These are phyloP conservation scores for Penicillium mononematosum DNA, from an alignment of 495 filamentous ascomycete genomes.

Conservation along the genomic window DNA sequence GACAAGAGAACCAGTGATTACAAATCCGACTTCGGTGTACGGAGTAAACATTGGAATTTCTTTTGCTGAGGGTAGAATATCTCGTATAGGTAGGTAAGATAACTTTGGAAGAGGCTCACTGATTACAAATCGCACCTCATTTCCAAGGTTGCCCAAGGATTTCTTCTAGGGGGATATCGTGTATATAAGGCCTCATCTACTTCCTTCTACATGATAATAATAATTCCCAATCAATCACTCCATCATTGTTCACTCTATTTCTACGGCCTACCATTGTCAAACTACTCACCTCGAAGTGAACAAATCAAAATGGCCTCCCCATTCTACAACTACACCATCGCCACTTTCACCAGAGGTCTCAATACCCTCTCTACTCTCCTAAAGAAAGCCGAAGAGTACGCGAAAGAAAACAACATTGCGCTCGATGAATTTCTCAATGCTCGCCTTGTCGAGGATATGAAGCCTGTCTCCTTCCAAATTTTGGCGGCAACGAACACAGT, in stretches of 20 bases:
- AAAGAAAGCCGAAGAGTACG: conserved; percentile 22
- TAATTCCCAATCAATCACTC: not conserved
- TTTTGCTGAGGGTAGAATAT: too few species aligned
- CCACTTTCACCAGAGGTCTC: conserved; percentile 22
- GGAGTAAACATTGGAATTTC: too few species aligned
- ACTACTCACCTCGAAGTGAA: not conserved
- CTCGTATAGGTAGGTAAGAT: too few species aligned
- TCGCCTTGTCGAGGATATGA: conserved; percentile 12
- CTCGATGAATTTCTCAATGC: conserved; percentile 13
- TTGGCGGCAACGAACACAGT: not conserved
- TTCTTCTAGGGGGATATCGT: too few species aligned
- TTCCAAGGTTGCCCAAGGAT: too few species aligned
- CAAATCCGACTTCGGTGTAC: too few species aligned
- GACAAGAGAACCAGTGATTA: too few species aligned
- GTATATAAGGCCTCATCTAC: not conserved
- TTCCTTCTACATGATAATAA: not conserved
- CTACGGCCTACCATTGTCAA: too few species aligned
- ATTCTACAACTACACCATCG: conserved; percentile 19
- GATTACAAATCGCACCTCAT: too few species aligned
- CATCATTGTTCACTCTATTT: too few species aligned
- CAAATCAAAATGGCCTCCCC: not conserved
- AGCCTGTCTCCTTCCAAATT: conserved; percentile 11
- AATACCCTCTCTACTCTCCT: conserved; percentile 20
- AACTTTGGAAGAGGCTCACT: too few species aligned
- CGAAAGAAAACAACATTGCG: conserved; percentile 17